Conservation (phyloP, 139 green algal species). For the Coelastrella sp. region DNA sequence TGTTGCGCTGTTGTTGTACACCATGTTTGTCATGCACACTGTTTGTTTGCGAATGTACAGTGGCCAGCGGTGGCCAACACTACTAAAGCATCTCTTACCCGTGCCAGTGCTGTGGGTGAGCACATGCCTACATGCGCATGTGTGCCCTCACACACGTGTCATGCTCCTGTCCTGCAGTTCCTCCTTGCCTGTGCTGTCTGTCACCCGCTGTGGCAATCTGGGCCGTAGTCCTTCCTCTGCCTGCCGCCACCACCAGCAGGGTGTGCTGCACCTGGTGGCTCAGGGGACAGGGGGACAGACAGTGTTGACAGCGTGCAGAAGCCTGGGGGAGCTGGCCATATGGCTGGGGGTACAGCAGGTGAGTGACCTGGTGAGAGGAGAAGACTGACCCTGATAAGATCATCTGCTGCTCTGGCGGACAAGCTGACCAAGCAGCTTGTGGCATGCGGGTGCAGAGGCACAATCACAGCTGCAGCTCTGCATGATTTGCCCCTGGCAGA, state of each 20-base stretch:
- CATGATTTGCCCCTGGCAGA: too few relatives aligned
- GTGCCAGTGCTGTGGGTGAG: too few relatives aligned
- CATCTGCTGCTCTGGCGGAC: too few relatives aligned
- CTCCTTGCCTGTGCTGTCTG: slow-evolving; percentile 8
- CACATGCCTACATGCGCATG: neutral
- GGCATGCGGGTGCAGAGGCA: neutral
- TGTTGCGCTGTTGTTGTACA: too few relatives aligned
- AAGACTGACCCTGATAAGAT: too few relatives aligned
- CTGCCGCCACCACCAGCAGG: neutral
- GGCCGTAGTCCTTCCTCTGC: neutral
- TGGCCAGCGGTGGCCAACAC: too few relatives aligned
- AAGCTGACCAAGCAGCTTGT: neutral
- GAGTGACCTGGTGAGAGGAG: neutral
- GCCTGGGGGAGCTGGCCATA: slow-evolving; percentile 19
- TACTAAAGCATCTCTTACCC: too few relatives aligned
- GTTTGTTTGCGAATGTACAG: neutral
- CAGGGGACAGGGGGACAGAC: neutral
- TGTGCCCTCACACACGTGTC: neutral
- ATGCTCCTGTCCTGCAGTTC: neutral
- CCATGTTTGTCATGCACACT: neutral
- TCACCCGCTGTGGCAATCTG: neutral
- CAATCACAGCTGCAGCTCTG: neutral
- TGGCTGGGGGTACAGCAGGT: slow-evolving; percentile 26
- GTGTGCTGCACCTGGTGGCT: neutral
- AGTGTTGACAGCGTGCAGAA: neutral